Base-by-base conservation (phyloP, 441 rosid species). In the Populus trichocarpa region DNA sequence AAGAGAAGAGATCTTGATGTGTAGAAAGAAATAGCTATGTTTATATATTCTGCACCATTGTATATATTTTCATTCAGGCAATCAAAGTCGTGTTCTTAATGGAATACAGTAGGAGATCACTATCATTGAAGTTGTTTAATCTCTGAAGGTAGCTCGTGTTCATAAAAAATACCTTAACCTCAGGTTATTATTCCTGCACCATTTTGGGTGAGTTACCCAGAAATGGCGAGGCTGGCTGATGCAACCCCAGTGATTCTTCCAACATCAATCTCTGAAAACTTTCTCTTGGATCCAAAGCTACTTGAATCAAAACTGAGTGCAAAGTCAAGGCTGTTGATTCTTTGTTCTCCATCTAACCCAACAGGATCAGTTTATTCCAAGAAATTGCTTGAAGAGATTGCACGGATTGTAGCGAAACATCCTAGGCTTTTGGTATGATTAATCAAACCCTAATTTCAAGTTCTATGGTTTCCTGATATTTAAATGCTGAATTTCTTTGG, bases 101-200 rank as follows among this genome's bases (percentile, higher is more conserved):
- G 7, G 14, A 13, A 13, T 65, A 57, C 57, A 28, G 38, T 69
- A 11, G 32, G 50, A 11, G 57, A n/a, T 64, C 38, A 18, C 25
- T 38, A 66, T 42, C 18, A 32, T 50, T 71, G 26, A 71, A 71
- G 38, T 79, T 65, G 16, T 77, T 33, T 81, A 70, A 14, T 57
- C 22, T 64, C 3, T 42, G 33, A 64, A 78, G 20, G 38, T 61
- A 38, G 68, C 35, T 59, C 30, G 40, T 5, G 63, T 68, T 75
- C 13, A 11, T 67, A 30, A 7, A 14, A 16, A 59, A 1, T 33
- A 23, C 40, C 6, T 22, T 28, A 32, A 68, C 65, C 75, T 42
- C 86, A 96, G 99, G 99, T 94, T 79, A 85, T 96, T 70, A 94
- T 96, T 81, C 99, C 99, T 10, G 95, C 93, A 77, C 99, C 99